Evolutionary conservation across 495 filamentous ascomycete genomes (phyloP).

Genomic region (Cercophora samala): DNA sequence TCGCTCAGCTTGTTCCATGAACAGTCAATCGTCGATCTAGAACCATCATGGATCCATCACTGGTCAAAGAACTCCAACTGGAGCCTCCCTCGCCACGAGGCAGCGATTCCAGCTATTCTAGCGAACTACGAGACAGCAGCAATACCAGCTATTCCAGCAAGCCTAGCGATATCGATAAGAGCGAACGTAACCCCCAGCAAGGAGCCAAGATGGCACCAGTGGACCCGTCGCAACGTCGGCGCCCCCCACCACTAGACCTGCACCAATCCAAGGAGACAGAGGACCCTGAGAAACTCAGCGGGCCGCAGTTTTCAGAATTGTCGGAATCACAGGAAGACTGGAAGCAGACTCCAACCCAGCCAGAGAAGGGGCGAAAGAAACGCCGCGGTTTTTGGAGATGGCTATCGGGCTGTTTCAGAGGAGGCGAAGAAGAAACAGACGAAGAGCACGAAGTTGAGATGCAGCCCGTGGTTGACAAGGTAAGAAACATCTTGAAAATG

Average conservation of each 20-base stretch:
- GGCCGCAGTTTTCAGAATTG: neutral
- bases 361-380: neutral
- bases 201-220: conserved; percentile 20
- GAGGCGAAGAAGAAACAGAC: conserved; percentile 2
- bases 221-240: neutral
- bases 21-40: neutral
- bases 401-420: neutral
- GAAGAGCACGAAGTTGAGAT: neutral
- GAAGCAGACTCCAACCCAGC: neutral
- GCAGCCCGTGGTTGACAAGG: neutral
- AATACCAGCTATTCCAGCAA: neutral
- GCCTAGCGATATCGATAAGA: neutral
- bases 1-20: neutral
- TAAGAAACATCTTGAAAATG: neutral
- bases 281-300: neutral
- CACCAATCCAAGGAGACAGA: neutral
- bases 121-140: neutral
- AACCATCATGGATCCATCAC: neutral
- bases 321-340: neutral
- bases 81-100: neutral
- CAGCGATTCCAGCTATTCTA: neutral
- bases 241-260: neutral
- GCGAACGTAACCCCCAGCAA: neutral
- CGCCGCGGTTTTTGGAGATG: neutral
- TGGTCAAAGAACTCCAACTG: conserved; percentile 5